phyloP scores from a whole-genome alignment of 192 early-diverging fungal genomes.

The Borealophlyctis nickersoniae region DNA sequence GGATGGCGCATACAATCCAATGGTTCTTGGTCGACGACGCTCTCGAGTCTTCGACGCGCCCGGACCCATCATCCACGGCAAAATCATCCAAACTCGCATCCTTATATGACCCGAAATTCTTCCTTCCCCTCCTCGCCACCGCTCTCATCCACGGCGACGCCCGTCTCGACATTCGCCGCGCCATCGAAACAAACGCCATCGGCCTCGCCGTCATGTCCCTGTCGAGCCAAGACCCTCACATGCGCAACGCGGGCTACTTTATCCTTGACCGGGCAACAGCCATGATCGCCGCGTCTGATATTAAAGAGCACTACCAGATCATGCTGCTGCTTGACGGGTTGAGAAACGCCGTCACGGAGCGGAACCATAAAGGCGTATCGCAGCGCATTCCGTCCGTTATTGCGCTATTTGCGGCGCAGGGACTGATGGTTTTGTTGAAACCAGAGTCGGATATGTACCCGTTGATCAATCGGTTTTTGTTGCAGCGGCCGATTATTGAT shows the following conservation, averaged over 20 bases:
- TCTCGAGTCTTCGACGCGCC: slow-evolving; percentile 25
- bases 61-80: not conserved
- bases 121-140: slow-evolving; percentile 67
- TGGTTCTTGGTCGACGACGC: slow-evolving; percentile 48
- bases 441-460: slow-evolving; percentile 78
- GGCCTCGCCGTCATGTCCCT: slow-evolving; percentile 66
- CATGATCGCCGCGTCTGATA: slow-evolving; percentile 33
- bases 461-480: slow-evolving; percentile 69
- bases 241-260: slow-evolving; percentile 63
- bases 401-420: slow-evolving; percentile 65
- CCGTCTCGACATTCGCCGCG: slow-evolving; percentile 52
- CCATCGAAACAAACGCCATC: slow-evolving; percentile 68
- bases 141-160: slow-evolving; percentile 44
- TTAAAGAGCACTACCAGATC: slow-evolving; percentile 73
- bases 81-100: slow-evolving; percentile 16
- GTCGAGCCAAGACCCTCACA: slow-evolving; percentile 49
- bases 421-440: slow-evolving; percentile 55
- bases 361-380: slow-evolving; percentile 17
- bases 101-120: slow-evolving; percentile 66
- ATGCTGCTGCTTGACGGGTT: slow-evolving; percentile 64
- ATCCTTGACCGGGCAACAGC: slow-evolving; percentile 65
- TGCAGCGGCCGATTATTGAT: slow-evolving; percentile 69
- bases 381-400: slow-evolving; percentile 66
- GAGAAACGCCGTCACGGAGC: slow-evolving; percentile 61
- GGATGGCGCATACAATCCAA: slow-evolving; percentile 61